A percentile compares a stretch with the other conserved stretches of the same genome.
Conservation (phyloP, 140 eudicot genomes). For the Erigeron philadelphicus region DNA sequence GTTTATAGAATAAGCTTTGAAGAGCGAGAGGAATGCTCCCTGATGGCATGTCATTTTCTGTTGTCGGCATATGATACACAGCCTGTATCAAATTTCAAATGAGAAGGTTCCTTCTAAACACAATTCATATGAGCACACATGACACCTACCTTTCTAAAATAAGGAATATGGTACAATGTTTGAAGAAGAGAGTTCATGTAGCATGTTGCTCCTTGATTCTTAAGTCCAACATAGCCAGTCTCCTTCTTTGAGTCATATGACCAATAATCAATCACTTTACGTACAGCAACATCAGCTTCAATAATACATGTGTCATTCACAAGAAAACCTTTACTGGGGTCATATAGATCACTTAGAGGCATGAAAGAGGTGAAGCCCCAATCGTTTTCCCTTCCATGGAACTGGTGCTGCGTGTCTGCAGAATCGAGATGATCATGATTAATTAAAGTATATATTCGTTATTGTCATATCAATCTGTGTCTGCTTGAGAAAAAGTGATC, state of each 20-base stretch:
- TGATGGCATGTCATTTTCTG: conserved; percentile 92
- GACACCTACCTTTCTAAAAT: conserved; percentile 70
- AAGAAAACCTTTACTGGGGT: conserved; percentile 74
- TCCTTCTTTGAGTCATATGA: conserved; percentile 91
- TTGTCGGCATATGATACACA: conserved; percentile 97
- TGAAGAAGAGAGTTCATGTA: conserved; percentile 96
- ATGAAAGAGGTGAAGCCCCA: conserved; percentile 98
- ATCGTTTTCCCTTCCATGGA: conserved; percentile 85
- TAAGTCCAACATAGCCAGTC: conserved; percentile 92
- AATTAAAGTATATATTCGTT: conserved; percentile 9
- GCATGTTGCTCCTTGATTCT: conserved; percentile 97
- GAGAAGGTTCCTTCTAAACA: conserved; percentile 17
- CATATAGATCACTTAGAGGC: conserved; percentile 79
- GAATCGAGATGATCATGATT: conserved; percentile 10
- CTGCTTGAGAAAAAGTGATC: neutral
- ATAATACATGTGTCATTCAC: conserved; percentile 67
- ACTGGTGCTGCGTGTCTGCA: conserved; percentile 96
- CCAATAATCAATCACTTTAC: conserved; percentile 78
- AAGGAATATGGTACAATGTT: conserved; percentile 85
- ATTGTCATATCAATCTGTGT: conserved; percentile 15
- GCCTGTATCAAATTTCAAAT: conserved; percentile 48
- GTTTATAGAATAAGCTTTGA: conserved; percentile 93
- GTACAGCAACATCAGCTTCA: conserved; percentile 95
- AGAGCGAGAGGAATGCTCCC: conserved; percentile 96
- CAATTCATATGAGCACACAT: conserved; percentile 13